Base-by-base conservation (phyloP, 1,284 basidiomycete genomes). In the Trichosporon sp. region DNA sequence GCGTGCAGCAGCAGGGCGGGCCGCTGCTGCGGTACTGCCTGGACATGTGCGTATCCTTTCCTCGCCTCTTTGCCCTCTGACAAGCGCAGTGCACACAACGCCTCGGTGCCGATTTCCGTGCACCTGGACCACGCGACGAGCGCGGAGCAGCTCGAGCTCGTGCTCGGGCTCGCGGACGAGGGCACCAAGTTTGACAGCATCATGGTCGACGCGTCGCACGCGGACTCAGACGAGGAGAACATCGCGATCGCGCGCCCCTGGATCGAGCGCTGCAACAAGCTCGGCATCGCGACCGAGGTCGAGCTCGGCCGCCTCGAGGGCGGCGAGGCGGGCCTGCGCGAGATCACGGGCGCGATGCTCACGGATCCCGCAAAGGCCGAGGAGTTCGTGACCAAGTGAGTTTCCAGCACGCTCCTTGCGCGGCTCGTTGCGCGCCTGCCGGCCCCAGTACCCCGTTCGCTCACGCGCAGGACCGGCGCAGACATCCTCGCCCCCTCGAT, bases 71-170 rank as follows among this genome's bases (percentile, higher is more conserved):
- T 42, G 38, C 38, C 38, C 12, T 13, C 42, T 51, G 21, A 51
- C 25, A 13, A 7, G 5, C 4, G n/a, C 74, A 91, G 90, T 5
- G 79, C 79, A 11, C 80, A 81, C 69, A 70, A 71, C 23, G 85
- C 84, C 5, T 76, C 80, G 2, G 82, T 86, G n/a, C 80, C 81
- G 8, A 81, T 85, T 31, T 75, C 80, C 64, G 78, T 85, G 53
- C 80, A 86, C 77, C 74, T 84, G 70, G 77, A 85, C 75, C 75
- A 85, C 73, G 84, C 84, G 12, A 85, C 85, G 64, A 83, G 84
- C 70, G 81, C 79, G 35, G 83, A 82, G 63, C 80, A 83, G 62
- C 83, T 86, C 47, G 83, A 83, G 65, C 79, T 82, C 15, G 82
- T 84, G 0, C 75, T 84, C 60, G 75, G 75, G 34, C 78, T 81